Percentiles rank a stretch among this genome's conserved stretches.
Conservation (phyloP, 352 stramenopile species). For the Globisporangium orthogonon region DNA sequence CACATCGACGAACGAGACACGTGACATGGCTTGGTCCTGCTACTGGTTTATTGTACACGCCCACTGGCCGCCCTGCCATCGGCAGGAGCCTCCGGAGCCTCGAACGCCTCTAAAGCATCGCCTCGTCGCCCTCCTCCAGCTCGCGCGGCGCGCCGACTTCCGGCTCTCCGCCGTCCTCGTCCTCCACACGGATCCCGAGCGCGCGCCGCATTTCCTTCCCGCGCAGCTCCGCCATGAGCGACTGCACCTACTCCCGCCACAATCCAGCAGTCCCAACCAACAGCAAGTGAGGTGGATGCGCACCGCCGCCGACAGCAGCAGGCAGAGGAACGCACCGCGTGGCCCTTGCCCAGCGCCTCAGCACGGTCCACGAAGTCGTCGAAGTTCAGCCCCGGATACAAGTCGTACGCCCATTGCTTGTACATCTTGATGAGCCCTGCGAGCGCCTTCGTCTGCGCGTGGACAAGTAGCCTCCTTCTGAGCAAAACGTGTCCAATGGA, state of each 20-base stretch:
- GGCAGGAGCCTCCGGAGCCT: not conserved
- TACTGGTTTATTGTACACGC: slow-evolving; percentile 8
- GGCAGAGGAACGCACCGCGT: slow-evolving; percentile 16
- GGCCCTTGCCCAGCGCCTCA: slow-evolving; percentile 49
- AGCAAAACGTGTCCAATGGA: not conserved
- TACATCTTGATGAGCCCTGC: slow-evolving; percentile 70
- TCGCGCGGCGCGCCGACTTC: slow-evolving; percentile 6
- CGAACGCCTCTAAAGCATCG: slow-evolving; percentile 22
- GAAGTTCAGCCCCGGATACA: slow-evolving; percentile 78
- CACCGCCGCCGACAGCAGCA: no score
- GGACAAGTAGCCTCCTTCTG: not conserved
- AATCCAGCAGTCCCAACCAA: not conserved
- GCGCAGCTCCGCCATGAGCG: slow-evolving; percentile 49
- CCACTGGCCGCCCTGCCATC: not conserved
- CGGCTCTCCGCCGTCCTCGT: slow-evolving; percentile 9
- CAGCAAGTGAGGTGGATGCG: not conserved
- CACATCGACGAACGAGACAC: no score
- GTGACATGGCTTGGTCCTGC: not conserved
- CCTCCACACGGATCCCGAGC: slow-evolving; percentile 9
- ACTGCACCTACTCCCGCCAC: slow-evolving; percentile 30
- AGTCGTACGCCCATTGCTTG: slow-evolving; percentile 82
- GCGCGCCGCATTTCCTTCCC: slow-evolving; percentile 46
- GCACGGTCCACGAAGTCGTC: slow-evolving; percentile 73
- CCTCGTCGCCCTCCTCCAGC: slow-evolving; percentile 23
- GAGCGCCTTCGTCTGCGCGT: slow-evolving; percentile 45